phyloP scores from a whole-genome alignment of 148 eudicot species.

The Hydrangea macrophylla region DNA sequence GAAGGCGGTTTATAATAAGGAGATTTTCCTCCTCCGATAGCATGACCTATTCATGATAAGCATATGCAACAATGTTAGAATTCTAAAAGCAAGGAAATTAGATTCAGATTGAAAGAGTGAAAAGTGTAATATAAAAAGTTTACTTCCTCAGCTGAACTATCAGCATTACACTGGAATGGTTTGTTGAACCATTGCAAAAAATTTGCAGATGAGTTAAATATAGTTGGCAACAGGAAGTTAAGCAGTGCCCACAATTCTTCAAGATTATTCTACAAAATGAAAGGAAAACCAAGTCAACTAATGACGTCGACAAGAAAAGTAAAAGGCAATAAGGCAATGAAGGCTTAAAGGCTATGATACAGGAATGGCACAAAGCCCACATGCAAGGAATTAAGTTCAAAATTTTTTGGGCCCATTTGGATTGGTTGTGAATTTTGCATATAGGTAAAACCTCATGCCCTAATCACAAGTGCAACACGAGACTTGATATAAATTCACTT shows the following conservation, averaged over 20 bases:
- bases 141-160: slow-evolving; percentile 85
- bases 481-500: no score
- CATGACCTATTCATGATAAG: slow-evolving; percentile 49
- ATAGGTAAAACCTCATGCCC: no score
- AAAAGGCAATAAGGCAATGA: background rate
- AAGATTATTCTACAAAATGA: slow-evolving; percentile 75
- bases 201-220: slow-evolving; percentile 93
- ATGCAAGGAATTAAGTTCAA: background rate
- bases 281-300: background rate
- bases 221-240: slow-evolving; percentile 90
- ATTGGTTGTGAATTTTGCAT: no score
- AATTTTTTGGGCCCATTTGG: no score
- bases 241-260: slow-evolving; percentile 99
- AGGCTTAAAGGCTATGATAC: background rate
- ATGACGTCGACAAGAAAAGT: background rate
- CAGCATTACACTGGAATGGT: slow-evolving; percentile 95
- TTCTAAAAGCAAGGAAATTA: background rate
- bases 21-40: slow-evolving; percentile 98
- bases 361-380: background rate
- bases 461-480: no score
- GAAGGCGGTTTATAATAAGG: slow-evolving; percentile 93
- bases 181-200: slow-evolving; percentile 99
- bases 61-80: slow-evolving; percentile 7
- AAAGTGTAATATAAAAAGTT: slow-evolving; percentile 11
- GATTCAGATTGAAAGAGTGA: slow-evolving; percentile 4